These are phyloP conservation scores for Hanseniaspora sp. DNA, from an alignment of 1,139 yeast species.

Conservation along the genomic window DNA sequence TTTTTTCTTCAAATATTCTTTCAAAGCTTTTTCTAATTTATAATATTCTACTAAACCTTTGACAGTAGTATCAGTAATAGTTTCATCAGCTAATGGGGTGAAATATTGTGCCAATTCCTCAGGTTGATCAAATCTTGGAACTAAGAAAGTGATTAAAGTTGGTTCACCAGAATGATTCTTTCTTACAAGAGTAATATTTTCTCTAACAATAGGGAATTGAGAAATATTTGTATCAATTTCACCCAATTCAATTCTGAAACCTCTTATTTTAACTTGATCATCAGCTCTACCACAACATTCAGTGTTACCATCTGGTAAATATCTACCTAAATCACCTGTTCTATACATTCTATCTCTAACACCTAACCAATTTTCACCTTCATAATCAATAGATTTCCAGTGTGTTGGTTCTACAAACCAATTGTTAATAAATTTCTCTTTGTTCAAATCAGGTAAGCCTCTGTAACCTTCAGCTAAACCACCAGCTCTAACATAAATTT, in stretches of 20 bases:
- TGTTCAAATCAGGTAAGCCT: constrained; percentile 78
- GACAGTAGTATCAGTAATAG: constrained; percentile 53
- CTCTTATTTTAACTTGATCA: constrained; percentile 96
- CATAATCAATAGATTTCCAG: constrained; percentile 49
- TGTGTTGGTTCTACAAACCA: constrained; percentile 64
- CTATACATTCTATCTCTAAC: constrained; percentile 92
- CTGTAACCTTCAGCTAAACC: constrained; percentile 96
- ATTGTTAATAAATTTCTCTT: constrained; percentile 73
- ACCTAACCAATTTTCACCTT: constrained; percentile 59
- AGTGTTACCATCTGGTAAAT: constrained; percentile 90
- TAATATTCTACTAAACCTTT: constrained; percentile 68
- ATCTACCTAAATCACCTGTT: constrained; percentile 95
- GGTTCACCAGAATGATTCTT: constrained; percentile 90
- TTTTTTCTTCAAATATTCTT: constrained; percentile 71
- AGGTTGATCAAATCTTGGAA: constrained; percentile 57
- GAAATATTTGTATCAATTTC: constrained; percentile 96
- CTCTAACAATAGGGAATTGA: constrained; percentile 83
- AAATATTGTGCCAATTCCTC: constrained; percentile 32
- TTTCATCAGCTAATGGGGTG: constrained; percentile 30
- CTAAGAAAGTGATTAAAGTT: constrained; percentile 78
- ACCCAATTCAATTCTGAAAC: constrained; percentile 95
- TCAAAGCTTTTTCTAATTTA: constrained; percentile 67
- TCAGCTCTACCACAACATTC: constrained; percentile 99
- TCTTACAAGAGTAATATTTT: constrained; percentile 84
- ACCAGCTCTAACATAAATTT: constrained; percentile 94